Base-by-base conservation (phyloP, 768 basidiomycete genomes). In the Hortiboletus campestris region DNA sequence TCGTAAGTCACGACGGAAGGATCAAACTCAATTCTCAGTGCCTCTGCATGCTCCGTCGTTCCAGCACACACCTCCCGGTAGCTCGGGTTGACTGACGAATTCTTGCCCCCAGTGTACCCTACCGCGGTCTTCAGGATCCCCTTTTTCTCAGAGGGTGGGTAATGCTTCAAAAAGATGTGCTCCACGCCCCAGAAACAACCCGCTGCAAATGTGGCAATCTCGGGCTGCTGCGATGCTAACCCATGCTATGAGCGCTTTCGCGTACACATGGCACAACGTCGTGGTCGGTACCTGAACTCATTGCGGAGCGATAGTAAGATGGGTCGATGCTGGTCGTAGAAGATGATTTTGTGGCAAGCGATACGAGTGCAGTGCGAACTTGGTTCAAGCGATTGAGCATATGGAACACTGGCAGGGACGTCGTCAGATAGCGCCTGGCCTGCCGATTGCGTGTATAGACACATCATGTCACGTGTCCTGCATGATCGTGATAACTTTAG, bases 141-240 rank as follows among this genome's bases (percentile, higher is more conserved):
- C 72, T 87, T 90, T 67, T 83, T 80, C 68, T 88, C 72, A 6
- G 80, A 66, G 22, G 85, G 84, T 0, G 87, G 86, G 73, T 83
- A 91, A 61, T 90, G 79, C 72, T 90, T 89, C 51, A 89, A 65
- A 69, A 91, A 92, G 67, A 91, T 89, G 64, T 92, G 89, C 62
- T 93, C 88, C 19, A 87, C 85, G 17, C 90, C 91, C 91, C 90
- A 91, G 72, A 92, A 92, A 66, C 90, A 91, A 20, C 90, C 88
- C 8, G 56, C 56, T 9, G 70, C 81, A 51, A 81, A 82, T 2
- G 73, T 81, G 6, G 81, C 80, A 47, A 78, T 59, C 60, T 80
- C 74, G 11, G 65, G 64, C 31, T 70, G 56, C 48, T 79, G 80
- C 8, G 80, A 78, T 5, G 77, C 81, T 59, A 73, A 75, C 66